Evolutionary conservation across 495 filamentous ascomycete genomes (phyloP).

Genomic region (Cladorrhinum samala): DNA sequence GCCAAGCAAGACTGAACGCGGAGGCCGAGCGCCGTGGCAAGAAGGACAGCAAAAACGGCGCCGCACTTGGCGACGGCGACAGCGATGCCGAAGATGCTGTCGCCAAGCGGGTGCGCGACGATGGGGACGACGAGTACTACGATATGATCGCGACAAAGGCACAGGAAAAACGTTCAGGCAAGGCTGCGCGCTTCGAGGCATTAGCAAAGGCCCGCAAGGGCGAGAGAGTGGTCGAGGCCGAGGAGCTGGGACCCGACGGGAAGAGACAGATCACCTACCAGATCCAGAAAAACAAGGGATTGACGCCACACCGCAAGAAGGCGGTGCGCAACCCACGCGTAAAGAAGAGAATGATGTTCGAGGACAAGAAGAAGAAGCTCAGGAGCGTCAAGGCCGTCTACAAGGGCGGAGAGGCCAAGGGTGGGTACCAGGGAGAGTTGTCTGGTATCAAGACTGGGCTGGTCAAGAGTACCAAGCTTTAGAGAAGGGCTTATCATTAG

Average conservation of each 20-base stretch:
- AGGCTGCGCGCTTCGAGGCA: conserved; percentile 46
- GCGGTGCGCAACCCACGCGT: conserved; percentile 89
- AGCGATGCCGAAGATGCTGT: conserved; percentile 50
- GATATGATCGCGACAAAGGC: conserved; percentile 69
- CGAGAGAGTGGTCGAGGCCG: conserved; percentile 55
- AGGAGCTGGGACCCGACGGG: conserved; percentile 61
- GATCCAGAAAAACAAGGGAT: conserved; percentile 96
- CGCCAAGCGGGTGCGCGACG: conserved; percentile 40
- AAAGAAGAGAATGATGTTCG: conserved; percentile 94
- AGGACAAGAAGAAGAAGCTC: conserved; percentile 92
- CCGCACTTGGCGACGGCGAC: conserved; percentile 52
- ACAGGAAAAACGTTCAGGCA: conserved; percentile 67
- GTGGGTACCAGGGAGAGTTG: conserved; percentile 86
- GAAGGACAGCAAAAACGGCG: conserved; percentile 52
- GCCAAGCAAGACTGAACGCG: conserved; percentile 73
- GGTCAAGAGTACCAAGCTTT: conserved; percentile 91
- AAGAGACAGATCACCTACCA: conserved; percentile 85
- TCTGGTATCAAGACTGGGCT: conserved; percentile 92
- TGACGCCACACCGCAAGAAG: conserved; percentile 84
- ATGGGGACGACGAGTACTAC: conserved; percentile 82
- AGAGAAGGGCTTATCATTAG: conserved; percentile 4
- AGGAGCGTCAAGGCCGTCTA: conserved; percentile 74
- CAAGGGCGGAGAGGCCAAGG: conserved; percentile 78
- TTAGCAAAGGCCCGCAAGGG: conserved; percentile 37
- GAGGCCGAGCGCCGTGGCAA: conserved; percentile 82